Conservation (phyloP, 164 flowering plant species). For the Stephania yunnanensis region DNA sequence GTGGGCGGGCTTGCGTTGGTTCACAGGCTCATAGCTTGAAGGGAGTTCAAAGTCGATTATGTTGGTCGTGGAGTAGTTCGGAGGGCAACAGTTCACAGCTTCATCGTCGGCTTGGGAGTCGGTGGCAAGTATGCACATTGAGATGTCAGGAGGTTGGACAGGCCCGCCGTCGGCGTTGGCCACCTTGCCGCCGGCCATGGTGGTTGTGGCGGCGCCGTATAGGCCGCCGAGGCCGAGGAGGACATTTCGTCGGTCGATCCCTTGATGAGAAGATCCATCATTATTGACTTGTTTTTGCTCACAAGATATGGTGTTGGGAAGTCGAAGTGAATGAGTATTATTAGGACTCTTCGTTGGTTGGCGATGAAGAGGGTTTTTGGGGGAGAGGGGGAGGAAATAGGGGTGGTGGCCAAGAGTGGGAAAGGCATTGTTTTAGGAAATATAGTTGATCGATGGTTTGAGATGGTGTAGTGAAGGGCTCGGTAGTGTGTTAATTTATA, state of each 20-base stretch:
- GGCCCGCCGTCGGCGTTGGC: constrained; percentile 9
- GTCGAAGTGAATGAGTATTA: neutral
- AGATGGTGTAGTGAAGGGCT: too few species aligned
- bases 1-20: constrained; percentile 16
- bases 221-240: constrained; percentile 20
- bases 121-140: constrained; percentile 9
- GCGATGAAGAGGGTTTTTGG: constrained; percentile 1
- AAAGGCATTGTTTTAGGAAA: neutral
- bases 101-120: constrained; percentile 2
- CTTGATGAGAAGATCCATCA: neutral
- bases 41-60: constrained; percentile 11
- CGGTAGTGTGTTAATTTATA: too few species aligned
- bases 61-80: neutral
- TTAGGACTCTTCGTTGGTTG: neutral
- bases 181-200: neutral
- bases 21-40: neutral
- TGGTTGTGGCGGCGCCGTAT: constrained; percentile 14
- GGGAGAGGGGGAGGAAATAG: neutral
- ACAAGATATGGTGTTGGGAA: neutral
- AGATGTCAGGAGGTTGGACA: constrained; percentile 12
- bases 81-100: constrained; percentile 9
- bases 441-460: neutral
- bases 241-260: constrained; percentile 12
- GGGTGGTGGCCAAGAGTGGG: neutral
- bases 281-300: constrained; percentile 5